Evolutionary conservation across 2,329 filamentous ascomycete genomes (phyloP), one percentile per base, ranked within the genome.

Genomic region (Stagonosporopsis cucurbitacearum): DNA sequence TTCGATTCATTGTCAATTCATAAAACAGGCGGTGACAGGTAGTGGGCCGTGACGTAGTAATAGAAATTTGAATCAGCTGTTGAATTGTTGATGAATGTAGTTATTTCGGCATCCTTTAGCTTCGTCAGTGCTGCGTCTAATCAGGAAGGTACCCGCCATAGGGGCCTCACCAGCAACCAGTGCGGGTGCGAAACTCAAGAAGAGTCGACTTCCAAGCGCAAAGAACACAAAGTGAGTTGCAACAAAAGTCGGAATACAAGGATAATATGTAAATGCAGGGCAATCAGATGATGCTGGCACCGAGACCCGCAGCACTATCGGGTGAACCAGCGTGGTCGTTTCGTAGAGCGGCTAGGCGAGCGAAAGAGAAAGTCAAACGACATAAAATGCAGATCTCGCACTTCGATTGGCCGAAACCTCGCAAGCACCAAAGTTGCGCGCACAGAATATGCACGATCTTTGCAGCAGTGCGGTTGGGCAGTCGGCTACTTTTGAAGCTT

Each of bases 1-100:
- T 62, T 54, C 72, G 70, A 52, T 68, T 63, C 71, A 75, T 75
- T 60, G 57, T 66, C 47, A 61, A 60, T 62, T 54, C 65, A 66
- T 71, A 45, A 56, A 32, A 64, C 57, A 44, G 51, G 43, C 53
- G 50, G 51, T 60, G 55, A 53, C 52, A 57, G 23, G 46, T 46
- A 45, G 50, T 52, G 52, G 53, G 32, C 37, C 54, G 62, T 64
- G 61, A 65, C 50, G 58, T 66, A 52, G 43, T 44, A 57, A 54
- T 32, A 37, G 41, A 41, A 44, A 53, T 42, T 50, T 33, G 49
- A 49, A 43, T 41, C 19, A 36, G 20, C 33, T 61, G 60, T 61
- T 65, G 56, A 58, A 40, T 61, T 55, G 63, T 56, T 60, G 59
- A 62, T 60, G 48, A 56, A 47, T 54, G 50, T 28, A 57, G 56